Evolutionary conservation across 768 basidiomycete species (phyloP), one percentile per base, ranked within the genome.

Genomic region (Crepidotus variabilis): DNA sequence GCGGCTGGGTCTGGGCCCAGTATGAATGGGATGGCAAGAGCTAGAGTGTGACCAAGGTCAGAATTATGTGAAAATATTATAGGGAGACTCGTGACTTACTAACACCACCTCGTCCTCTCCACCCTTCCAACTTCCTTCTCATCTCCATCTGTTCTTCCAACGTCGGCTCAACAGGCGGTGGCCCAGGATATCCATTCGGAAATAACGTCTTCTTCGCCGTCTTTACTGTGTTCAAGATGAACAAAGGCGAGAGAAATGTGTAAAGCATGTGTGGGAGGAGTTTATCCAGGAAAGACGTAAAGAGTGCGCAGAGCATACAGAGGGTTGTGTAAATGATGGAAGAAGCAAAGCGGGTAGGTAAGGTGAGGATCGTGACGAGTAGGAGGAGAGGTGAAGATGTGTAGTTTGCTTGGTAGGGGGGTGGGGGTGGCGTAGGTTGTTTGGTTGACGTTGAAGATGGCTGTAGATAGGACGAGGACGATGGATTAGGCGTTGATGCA

Each of bases 131-230:
- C 23, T 66, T 69, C 11, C 75, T 74, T 28, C 82, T 79, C 50
- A 92, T 74, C 33, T 73, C 78, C 1, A 74, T 72, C 61, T 92
- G 88, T 69, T 95, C 93, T 60, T 90, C 90, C 1, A 74, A 73
- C 0, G 87, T 84, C 16, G 94, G 95, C 46, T 92, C 90, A 0
- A 80, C 73, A 1, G 88, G 84, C 0, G 85, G 70, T 0, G 86
- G 83, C 0, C 81, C 90, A 0, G 93, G 94, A 71, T 92, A 92
- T 13, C 96, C 95, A 59, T 86, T 85, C 2, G 96, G 95, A 67
- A 96, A 98, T 23, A 98, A 76, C 7, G 87, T 80, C 8, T 78
- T 78, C 63, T 90, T 92, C 13, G 84, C 72, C 4, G 78, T 65
- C 35, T 82, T 79, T 35, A 85, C 74, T 23, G 80, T 67, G 32